A percentile compares a stretch with the other conserved stretches of the same genome.
Evolutionary conservation across 306 rosid species (phyloP).

Genomic region (Cicer pinnatifidum): DNA sequence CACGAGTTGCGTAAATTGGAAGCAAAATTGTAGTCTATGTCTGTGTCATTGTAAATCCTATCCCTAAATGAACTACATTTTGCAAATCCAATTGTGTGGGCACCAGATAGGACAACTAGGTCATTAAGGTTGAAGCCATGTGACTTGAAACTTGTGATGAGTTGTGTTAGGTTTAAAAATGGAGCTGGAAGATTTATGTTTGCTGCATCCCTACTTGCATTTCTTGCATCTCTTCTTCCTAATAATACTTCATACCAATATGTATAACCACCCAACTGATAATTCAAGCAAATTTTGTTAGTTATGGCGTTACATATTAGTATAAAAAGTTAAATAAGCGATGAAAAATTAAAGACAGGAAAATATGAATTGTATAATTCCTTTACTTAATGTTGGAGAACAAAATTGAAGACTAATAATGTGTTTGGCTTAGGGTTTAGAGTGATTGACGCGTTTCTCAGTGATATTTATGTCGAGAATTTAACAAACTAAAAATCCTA

Average conservation of each 20-base stretch:
- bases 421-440: too few species aligned
- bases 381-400: too few species aligned
- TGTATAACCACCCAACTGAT: conserved; percentile 51
- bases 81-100: conserved; percentile 54
- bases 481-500: too few species aligned
- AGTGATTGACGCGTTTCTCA: too few species aligned
- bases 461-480: too few species aligned
- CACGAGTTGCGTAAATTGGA: conserved; percentile 33
- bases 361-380: too few species aligned
- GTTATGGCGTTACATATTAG: background rate
- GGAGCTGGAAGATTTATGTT: conserved; percentile 49
- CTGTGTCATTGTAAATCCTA: conserved; percentile 50
- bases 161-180: conserved; percentile 40
- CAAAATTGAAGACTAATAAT: too few species aligned
- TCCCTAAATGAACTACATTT: conserved; percentile 41
- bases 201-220: conserved; percentile 52
- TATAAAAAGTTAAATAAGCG: background rate
- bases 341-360: background rate
- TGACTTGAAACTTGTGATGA: conserved; percentile 42
- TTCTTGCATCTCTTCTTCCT: conserved; percentile 58
- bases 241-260: conserved; percentile 50
- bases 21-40: conserved; percentile 45
- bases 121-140: conserved; percentile 51
- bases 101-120: conserved; percentile 59
- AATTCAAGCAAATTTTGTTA: background rate